phyloP scores from a whole-genome alignment of 2,329 filamentous ascomycete genomes.

The Periconia sp. region DNA sequence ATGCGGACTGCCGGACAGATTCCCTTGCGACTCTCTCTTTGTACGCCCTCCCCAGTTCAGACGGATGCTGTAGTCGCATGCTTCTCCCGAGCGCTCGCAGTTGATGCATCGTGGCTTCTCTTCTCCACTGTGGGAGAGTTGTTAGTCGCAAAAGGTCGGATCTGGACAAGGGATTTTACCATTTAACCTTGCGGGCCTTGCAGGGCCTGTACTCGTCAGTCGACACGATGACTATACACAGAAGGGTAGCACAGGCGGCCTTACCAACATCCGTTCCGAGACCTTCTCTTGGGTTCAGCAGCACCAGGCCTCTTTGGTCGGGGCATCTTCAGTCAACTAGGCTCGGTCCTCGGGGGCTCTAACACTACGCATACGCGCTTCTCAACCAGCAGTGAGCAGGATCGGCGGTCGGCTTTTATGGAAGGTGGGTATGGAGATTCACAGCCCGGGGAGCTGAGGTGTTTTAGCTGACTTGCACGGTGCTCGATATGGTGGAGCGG shows the following conservation, averaged over 20 bases:
- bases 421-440: neutral
- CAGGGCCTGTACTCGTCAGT: constrained; percentile 66
- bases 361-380: no score
- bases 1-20: constrained; percentile 36
- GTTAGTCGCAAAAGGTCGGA: constrained; percentile 7
- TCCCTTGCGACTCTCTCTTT: constrained; percentile 60
- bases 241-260: constrained; percentile 2
- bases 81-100: constrained; percentile 73
- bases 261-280: constrained; percentile 73
- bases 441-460: neutral
- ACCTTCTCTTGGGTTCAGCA: constrained; percentile 69
- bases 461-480: neutral
- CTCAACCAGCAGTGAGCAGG: no score
- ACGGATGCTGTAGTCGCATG: constrained; percentile 81
- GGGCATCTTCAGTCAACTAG: constrained; percentile 57
- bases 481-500: neutral
- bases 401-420: neutral
- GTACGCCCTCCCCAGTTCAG: constrained; percentile 80
- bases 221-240: constrained; percentile 3
- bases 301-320: constrained; percentile 69
- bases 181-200: constrained; percentile 81
- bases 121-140: constrained; percentile 63
- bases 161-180: constrained; percentile 49
- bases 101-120: constrained; percentile 75
- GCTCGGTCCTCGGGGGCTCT: neutral